Evolutionary conservation across 2,329 filamentous ascomycete species (phyloP).

Genomic region (Arthrocladium fulminans): DNA sequence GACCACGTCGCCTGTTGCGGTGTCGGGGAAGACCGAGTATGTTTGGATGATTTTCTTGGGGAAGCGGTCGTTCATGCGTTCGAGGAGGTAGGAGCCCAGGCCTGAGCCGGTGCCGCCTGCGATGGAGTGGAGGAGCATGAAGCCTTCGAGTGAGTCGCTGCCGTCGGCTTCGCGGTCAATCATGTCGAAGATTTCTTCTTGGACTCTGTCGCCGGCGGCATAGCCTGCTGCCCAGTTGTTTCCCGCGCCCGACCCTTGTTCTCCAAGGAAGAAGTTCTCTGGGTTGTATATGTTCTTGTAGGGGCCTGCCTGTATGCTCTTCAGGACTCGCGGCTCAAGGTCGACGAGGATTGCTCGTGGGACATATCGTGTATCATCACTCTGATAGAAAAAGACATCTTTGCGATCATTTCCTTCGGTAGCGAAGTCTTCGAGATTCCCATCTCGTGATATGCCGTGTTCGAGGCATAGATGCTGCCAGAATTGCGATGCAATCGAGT

Average conservation of each 20-base stretch:
- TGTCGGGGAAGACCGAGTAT: conserved; percentile 96
- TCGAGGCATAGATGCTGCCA: conserved; percentile 98
- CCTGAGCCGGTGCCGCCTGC: conserved; percentile 94
- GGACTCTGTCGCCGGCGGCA: conserved; percentile 79
- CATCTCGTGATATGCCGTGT: conserved; percentile 95
- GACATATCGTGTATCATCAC: conserved; percentile 97
- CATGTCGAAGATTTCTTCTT: conserved; percentile 98
- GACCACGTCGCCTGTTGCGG: conserved; percentile 80
- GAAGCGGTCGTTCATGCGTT: conserved; percentile 91
- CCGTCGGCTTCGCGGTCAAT: conserved; percentile 97
- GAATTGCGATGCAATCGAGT: conserved; percentile 68
- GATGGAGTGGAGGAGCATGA: conserved; percentile 98
- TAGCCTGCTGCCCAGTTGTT: conserved; percentile 99
- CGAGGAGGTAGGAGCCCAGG: conserved; percentile 88
- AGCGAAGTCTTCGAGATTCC: conserved; percentile 94
- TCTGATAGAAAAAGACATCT: conserved; percentile 98
- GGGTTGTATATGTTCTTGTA: conserved; percentile 99
- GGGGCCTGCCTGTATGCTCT: conserved; percentile 81
- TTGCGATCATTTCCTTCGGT: conserved; percentile 96
- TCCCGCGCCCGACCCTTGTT: conserved; percentile 84
- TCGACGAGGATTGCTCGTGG: conserved; percentile 92
- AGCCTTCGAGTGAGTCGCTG: conserved; percentile 94
- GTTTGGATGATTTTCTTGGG: conserved; percentile 99
- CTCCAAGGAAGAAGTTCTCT: conserved; percentile 96
- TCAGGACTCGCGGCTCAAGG: conserved; percentile 83